These are phyloP conservation scores for Vigna reflexopilosa DNA, from an alignment of 306 rosid genomes.

Conservation along the genomic window DNA sequence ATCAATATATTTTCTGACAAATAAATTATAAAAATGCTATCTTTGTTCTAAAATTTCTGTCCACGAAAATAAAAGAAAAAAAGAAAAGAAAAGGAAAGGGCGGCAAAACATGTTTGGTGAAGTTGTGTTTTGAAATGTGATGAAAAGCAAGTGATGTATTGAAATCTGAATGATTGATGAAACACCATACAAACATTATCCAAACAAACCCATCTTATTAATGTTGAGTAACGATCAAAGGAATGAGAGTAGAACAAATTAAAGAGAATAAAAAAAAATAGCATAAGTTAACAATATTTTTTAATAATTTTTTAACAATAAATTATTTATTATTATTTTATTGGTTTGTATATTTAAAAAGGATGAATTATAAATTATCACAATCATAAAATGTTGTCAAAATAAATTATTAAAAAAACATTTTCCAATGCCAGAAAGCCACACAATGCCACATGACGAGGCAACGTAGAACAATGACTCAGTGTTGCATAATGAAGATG, in stretches of 20 bases:
- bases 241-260: background rate
- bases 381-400: no score
- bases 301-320: no score
- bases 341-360: no score
- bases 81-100: background rate
- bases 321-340: no score
- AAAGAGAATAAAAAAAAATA: background rate
- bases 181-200: slow-evolving; percentile 16
- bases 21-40: no score
- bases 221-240: background rate
- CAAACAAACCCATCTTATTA: background rate
- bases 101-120: background rate
- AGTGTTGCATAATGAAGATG: background rate
- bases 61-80: background rate
- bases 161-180: slow-evolving; percentile 1
- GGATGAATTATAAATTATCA: no score
- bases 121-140: background rate
- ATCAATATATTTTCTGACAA: no score
- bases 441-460: no score
- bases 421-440: no score
- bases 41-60: background rate
- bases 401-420: no score
- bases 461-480: background rate
- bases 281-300: no score
- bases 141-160: background rate